Conservation (phyloP, 495 filamentous ascomycete species). For the Jackrogersella minutella region DNA sequence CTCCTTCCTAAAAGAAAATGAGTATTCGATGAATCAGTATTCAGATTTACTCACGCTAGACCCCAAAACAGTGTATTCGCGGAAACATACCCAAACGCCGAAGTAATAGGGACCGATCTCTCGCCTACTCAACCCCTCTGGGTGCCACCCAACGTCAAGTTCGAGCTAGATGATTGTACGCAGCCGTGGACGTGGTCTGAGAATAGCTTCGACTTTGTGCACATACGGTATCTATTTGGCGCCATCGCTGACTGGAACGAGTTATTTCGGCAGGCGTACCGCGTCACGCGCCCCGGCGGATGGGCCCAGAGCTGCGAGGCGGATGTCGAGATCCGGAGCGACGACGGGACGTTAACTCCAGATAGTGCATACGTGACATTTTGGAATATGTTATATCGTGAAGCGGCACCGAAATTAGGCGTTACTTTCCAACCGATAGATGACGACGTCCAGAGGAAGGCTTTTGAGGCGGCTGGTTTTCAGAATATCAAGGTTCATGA, state of each 20-base stretch:
- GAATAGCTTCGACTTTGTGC: constrained; percentile 70
- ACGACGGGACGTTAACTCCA: constrained; percentile 43
- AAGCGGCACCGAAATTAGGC: constrained; percentile 38
- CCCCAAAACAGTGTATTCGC: constrained; percentile 59
- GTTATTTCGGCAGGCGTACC: constrained; percentile 43
- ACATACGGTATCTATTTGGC: constrained; percentile 65
- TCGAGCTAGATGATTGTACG: constrained; percentile 66
- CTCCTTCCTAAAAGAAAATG: too few species aligned
- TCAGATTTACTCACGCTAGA: constrained; percentile 6
- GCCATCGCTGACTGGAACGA: constrained; percentile 65
- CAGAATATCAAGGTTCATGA: constrained; percentile 53
- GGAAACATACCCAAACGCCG: constrained; percentile 57
- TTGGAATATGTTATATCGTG: constrained; percentile 46
- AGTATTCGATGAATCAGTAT: too few species aligned
- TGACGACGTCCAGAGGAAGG: constrained; percentile 59
- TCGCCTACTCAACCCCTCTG: constrained; percentile 58
- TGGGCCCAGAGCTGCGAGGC: constrained; percentile 45
- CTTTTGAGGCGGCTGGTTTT: constrained; percentile 66
- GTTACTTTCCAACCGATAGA: constrained; percentile 33
- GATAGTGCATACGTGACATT: constrained; percentile 52
- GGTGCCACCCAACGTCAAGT: constrained; percentile 62
- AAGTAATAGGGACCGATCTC: constrained; percentile 66
- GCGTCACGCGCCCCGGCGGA: constrained; percentile 36
- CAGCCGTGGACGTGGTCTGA: constrained; percentile 60
- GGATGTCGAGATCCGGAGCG: constrained; percentile 36